Evolutionary conservation across 495 filamentous ascomycete species (phyloP).

Genomic region (Chaetomidium leptoderma): DNA sequence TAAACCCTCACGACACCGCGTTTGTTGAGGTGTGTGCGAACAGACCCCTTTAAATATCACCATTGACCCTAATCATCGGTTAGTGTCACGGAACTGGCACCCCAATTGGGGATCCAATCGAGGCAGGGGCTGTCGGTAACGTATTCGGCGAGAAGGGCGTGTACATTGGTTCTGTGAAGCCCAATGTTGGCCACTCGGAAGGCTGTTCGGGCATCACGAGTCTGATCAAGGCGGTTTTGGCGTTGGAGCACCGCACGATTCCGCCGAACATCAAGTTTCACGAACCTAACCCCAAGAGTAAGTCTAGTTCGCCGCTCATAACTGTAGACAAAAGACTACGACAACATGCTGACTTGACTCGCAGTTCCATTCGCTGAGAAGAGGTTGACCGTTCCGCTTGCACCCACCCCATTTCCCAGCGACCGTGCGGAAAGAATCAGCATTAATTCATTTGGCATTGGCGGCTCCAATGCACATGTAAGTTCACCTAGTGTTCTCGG

Average conservation of each 20-base stretch:
- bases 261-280: neutral
- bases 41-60: neutral
- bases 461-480: slow-evolving; percentile 34
- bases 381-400: slow-evolving; percentile 23
- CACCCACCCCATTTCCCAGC: slow-evolving; percentile 26
- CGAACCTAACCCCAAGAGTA: neutral
- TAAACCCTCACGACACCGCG: slow-evolving; percentile 13
- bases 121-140: slow-evolving; percentile 33
- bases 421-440: slow-evolving; percentile 26
- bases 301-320: neutral
- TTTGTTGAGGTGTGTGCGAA: slow-evolving; percentile 10
- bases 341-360: too few relatives aligned
- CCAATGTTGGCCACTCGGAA: slow-evolving; percentile 1
- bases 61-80: neutral
- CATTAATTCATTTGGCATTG: slow-evolving; percentile 52
- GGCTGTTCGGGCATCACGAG: neutral
- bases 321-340: too few relatives aligned
- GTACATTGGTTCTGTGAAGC: slow-evolving; percentile 3
- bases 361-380: slow-evolving; percentile 15
- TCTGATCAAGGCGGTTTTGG: slow-evolving; percentile 1
- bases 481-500: neutral
- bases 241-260: neutral
- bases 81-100: slow-evolving; percentile 2
- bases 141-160: neutral
- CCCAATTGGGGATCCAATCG: slow-evolving; percentile 42